Evolutionary conservation across 371 early-diverging fungal species (phyloP).

Genomic region (Smittium culicis): DNA sequence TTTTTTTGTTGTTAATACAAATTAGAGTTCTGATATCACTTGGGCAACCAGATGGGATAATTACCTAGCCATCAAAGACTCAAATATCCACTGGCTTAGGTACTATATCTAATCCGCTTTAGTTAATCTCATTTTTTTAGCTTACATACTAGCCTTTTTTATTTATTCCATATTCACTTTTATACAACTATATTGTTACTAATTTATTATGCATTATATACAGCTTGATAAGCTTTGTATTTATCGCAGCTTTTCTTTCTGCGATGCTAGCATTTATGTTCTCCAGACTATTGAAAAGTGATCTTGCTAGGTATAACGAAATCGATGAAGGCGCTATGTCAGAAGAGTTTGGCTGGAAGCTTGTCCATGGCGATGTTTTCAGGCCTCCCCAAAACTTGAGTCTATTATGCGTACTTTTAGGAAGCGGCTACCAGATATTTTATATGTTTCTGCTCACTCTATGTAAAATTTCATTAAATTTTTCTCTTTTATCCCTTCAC

Average conservation of each 20-base stretch:
- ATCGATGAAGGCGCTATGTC: conserved; percentile 68
- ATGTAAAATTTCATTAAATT: conserved; percentile 28
- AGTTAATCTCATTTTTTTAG: too few relatives aligned
- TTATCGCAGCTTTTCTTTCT: conserved; percentile 76
- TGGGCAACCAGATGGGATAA: conserved; percentile 95
- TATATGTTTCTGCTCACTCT: conserved; percentile 63
- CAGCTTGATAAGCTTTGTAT: conserved; percentile 76
- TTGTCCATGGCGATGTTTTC: conserved; percentile 85
- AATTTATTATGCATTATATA: too few relatives aligned
- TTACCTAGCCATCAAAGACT: conserved; percentile 66
- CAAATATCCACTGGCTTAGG: conserved; percentile 63
- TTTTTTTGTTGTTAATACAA: too few relatives aligned
- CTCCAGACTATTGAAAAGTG: conserved; percentile 64
- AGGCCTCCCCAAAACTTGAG: conserved; percentile 62
- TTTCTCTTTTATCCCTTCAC: conserved; percentile 3
- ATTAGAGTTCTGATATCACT: conserved; percentile 44
- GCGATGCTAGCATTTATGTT: conserved; percentile 79
- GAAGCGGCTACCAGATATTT: conserved; percentile 80
- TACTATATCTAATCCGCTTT: neutral
- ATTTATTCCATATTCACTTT: too few relatives aligned
- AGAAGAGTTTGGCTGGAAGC: conserved; percentile 87
- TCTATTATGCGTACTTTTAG: conserved; percentile 72
- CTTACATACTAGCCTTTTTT: too few relatives aligned
- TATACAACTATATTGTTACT: too few relatives aligned
- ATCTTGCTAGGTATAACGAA: conserved; percentile 76